Base-by-base conservation (phyloP, 2,329 filamentous ascomycete species). In the Orbilia ellipsospora region DNA sequence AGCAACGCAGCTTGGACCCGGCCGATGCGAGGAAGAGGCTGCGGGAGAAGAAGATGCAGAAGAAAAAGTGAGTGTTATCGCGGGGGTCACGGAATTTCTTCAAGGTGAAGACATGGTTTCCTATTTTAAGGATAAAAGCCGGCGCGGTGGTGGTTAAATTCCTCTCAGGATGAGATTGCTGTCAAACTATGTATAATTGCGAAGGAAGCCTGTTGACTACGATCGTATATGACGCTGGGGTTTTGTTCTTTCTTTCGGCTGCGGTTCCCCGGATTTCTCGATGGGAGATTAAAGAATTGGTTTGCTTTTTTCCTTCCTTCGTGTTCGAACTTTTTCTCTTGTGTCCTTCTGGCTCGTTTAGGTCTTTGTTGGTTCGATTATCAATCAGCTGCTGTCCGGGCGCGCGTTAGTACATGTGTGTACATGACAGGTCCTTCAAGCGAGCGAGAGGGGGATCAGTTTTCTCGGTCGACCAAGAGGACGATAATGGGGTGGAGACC, bases 191-290 rank as follows among this genome's bases (percentile, higher is more conserved):
- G 63, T 23, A 36, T 36, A 36, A 36, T 36, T 36, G 31, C 31
- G 31, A 36, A 36, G 8, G 31, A 36, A 36, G 31, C 2, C 31
- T 36, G 5, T 36, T 36, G 31, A 10, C 5, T 36, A 36, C 31
- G 31, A 36, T 36, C 31, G 31, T 36, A 36, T 36, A 36, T 36
- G 31, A 10, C 31, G 10, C 3, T 36, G 10, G 64, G 57, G 50
- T 54, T 18, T 67, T 74, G 31, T 36, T 36, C 31, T 36, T 36
- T 36, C 31, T 36, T 36, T 36, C 70, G 70, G 70, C 56, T 74
- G 59, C 44, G 72, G 60, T 75, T 75, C 72, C 72, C 72, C 72
- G 55, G 64, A 75, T 75, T 75, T 75, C 45, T 28, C 44, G 52
- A 59, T 69, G 67, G 64, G 72, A 66, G 59, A 65, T 64, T 75